These are phyloP conservation scores for Aspergillus sp. DNA, from an alignment of 2,329 filamentous ascomycete species.

Conservation along the genomic window DNA sequence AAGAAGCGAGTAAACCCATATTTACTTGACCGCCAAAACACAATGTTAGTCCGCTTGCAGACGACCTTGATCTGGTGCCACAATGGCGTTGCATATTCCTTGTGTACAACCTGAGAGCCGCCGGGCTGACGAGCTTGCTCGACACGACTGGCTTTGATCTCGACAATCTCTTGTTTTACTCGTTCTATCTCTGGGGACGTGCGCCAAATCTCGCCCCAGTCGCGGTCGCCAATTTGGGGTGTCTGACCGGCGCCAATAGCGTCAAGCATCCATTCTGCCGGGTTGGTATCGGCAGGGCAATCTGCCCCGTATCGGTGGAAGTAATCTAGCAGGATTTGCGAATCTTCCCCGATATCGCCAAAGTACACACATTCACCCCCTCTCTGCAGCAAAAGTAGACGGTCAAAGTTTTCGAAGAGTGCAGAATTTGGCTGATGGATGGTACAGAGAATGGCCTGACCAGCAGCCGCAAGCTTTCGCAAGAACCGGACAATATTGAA, in stretches of 20 bases:
- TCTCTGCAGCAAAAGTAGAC: constrained; percentile 54
- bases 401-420: constrained; percentile 59
- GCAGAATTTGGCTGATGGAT: constrained; percentile 61
- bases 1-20: constrained; percentile 87
- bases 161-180: constrained; percentile 64
- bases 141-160: constrained; percentile 63
- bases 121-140: constrained; percentile 42
- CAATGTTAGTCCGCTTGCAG: constrained; percentile 68
- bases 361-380: constrained; percentile 57
- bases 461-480: constrained; percentile 58
- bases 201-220: constrained; percentile 80
- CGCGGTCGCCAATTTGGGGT: constrained; percentile 68
- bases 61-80: constrained; percentile 77
- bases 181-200: constrained; percentile 69
- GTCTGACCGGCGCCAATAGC: constrained; percentile 74
- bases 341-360: constrained; percentile 54
- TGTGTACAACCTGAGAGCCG: constrained; percentile 53
- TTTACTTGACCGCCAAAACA: constrained; percentile 83
- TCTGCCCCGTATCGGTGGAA: constrained; percentile 54
- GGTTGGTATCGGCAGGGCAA: constrained; percentile 52
- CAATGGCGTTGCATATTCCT: constrained; percentile 80
- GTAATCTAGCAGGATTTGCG: constrained; percentile 50
- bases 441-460: constrained; percentile 60
- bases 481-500: constrained; percentile 61
- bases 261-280: constrained; percentile 51